These are phyloP conservation scores for Phytophthora fragariae DNA, from an alignment of 352 stramenopile genomes.

Conservation along the genomic window DNA sequence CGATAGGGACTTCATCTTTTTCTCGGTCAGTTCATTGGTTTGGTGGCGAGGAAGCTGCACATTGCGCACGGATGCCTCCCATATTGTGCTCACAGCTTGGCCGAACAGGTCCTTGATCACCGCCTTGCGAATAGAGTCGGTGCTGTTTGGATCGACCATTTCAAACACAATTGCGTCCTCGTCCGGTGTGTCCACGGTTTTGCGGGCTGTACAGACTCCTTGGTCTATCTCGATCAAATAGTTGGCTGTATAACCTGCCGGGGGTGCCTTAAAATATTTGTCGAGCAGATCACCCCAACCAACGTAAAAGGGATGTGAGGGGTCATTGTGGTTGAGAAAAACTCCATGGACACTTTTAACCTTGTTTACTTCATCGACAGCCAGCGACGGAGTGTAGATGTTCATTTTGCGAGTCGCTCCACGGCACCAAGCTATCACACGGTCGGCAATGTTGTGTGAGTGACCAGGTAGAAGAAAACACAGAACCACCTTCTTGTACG, in stretches of 20 bases:
- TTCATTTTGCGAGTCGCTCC: slow-evolving; percentile 7
- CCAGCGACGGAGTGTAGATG: background rate
- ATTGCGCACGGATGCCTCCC: slow-evolving; percentile 1
- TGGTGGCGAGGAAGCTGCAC: slow-evolving; percentile 9
- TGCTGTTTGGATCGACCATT: slow-evolving; percentile 5
- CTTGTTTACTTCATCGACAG: slow-evolving; percentile 9
- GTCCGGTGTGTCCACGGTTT: background rate
- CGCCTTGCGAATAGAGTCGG: background rate
- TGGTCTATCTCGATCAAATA: too few relatives aligned
- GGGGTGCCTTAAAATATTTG: slow-evolving; percentile 14
- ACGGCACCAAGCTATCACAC: slow-evolving; percentile 11
- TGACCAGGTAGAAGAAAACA: slow-evolving; percentile 16
- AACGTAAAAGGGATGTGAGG: slow-evolving; percentile 4
- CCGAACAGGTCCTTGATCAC: slow-evolving; percentile 7
- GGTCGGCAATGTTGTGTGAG: slow-evolving; percentile 11
- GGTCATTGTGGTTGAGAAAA: slow-evolving; percentile 16
- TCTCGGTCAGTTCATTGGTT: background rate
- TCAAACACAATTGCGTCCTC: slow-evolving; percentile 6
- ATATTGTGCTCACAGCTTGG: background rate
- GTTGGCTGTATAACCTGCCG: too few relatives aligned
- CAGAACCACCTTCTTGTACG: slow-evolving; percentile 17
- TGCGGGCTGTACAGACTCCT: too few relatives aligned
- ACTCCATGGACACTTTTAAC: slow-evolving; percentile 12
- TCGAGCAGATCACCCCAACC: slow-evolving; percentile 2
- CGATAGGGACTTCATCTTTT: too few relatives aligned